Base-by-base conservation (phyloP, 2,329 filamentous ascomycete genomes). In the Hypoxylon sp. region DNA sequence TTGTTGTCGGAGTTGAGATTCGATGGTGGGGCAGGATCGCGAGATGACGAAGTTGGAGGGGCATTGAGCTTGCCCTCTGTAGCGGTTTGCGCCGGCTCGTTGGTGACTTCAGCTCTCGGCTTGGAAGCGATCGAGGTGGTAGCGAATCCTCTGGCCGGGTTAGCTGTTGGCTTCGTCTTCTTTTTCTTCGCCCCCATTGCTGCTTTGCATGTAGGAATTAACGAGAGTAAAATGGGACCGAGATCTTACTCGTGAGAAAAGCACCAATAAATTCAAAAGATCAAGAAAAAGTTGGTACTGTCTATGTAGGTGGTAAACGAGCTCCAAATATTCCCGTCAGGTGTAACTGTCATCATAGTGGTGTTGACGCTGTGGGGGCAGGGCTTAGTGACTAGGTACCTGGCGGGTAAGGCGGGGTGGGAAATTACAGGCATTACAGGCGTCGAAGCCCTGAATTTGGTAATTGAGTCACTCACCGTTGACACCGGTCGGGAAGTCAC, bases 51-150 rank as follows among this genome's bases (percentile, higher is more conserved):
- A 13, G 77, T 73, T 74, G 78, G 75, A 76, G 78, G 75, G 73
- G 76, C 74, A 76, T 69, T 53, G n/a, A 59, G 63, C 53, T 76
- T 76, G 47, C 52, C 63, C 33, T 71, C 59, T 51, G 73, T 61
- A 65, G 72, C 67, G 60, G 66, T 66, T 69, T 44, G 70, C 31
- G 58, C 65, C 58, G 62, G 81, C 77, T 65, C 80, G 70, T 76
- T 61, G 66, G 70, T 5, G 26, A 72, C 66, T 57, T 95, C 94
- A 50, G 87, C 84, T 78, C 93, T 87, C 8, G 90, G 86, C 74
- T 94, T 97, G 24, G 94, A 97, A 47, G 94, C 93, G 66, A 97
- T 87, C 1, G 95, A 98, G 11, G 93, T 97, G 4, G 96, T 99
- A 71, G 95, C 94, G 82, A 98, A 97, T 17, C 94, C 96, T 80